phyloP scores from a whole-genome alignment of 305 asterid genomes.

The Petunia hybrid region DNA sequence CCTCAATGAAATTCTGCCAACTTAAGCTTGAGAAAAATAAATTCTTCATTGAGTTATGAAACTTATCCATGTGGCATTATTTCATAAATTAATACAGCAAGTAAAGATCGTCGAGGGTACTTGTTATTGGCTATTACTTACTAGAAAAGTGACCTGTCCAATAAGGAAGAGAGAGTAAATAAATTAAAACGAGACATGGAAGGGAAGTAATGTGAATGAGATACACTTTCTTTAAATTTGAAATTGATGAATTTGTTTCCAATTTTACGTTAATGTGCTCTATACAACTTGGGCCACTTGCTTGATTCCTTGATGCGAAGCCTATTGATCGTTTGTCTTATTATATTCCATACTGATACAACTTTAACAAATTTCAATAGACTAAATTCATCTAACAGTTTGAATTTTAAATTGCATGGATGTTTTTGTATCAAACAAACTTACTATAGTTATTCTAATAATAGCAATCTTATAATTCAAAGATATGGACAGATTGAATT shows the following conservation, averaged over 20 bases:
- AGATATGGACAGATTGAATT: not conserved
- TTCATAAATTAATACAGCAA: not conserved
- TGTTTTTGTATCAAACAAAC: not conserved
- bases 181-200: not conserved
- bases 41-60: not conserved
- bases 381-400: not conserved
- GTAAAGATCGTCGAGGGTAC: not conserved
- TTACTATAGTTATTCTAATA: not conserved
- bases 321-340: not conserved
- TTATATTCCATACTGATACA: not conserved
- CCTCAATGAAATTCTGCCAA: not conserved
- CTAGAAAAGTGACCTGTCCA: not conserved
- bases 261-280: not conserved
- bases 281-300: not conserved
- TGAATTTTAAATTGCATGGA: not conserved
- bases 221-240: not conserved
- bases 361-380: not conserved
- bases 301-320: not conserved
- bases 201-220: not conserved
- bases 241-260: conserved; percentile 14
- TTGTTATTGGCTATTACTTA: not conserved
- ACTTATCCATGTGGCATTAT: not conserved
- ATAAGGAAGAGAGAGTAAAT: not conserved
- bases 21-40: not conserved
- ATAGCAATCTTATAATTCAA: not conserved